A percentile compares a stretch with the other conserved stretches of the same genome.
Evolutionary conservation across 176 grass and related monocot genomes (phyloP).

Genomic region (Avena insularis): DNA sequence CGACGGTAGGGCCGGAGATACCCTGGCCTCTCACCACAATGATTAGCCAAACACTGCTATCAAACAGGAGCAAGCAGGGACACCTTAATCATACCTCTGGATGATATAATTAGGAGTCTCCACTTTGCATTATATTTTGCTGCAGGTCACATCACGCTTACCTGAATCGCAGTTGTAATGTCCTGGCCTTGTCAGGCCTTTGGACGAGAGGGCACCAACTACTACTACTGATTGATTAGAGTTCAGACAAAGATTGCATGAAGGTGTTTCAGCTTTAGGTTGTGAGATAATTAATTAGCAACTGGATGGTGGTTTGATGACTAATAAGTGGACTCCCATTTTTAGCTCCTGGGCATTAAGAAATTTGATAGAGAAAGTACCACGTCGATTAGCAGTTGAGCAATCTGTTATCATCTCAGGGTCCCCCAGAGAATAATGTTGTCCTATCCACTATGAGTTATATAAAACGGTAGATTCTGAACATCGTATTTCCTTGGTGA

Average conservation of each 20-base stretch:
- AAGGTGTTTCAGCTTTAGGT: neutral
- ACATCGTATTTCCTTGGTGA: neutral
- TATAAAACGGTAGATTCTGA: neutral
- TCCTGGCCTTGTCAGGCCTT: slow-evolving; percentile 31
- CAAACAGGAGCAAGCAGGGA: slow-evolving; percentile 30
- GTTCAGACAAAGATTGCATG: slow-evolving; percentile 38
- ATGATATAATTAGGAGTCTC: neutral
- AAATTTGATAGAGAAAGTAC: neutral
- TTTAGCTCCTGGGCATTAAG: slow-evolving; percentile 3
- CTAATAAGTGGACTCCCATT: slow-evolving; percentile 21
- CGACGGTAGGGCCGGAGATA: neutral
- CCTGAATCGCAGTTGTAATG: slow-evolving; percentile 13
- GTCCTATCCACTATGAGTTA: neutral
- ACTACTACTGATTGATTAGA: slow-evolving; percentile 12
- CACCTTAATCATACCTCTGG: slow-evolving; percentile 27
- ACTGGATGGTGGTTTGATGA: slow-evolving; percentile 1
- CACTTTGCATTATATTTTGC: neutral
- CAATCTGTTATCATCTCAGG: neutral
- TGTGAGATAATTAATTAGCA: slow-evolving; percentile 2
- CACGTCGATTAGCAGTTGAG: slow-evolving; percentile 13
- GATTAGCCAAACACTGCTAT: slow-evolving; percentile 18
- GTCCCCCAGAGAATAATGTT: neutral
- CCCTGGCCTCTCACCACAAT: slow-evolving; percentile 25
- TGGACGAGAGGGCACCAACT: slow-evolving; percentile 12
- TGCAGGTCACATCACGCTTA: slow-evolving; percentile 33